Conservation (phyloP, 1,284 basidiomycete species). For the Boletus smithii region DNA sequence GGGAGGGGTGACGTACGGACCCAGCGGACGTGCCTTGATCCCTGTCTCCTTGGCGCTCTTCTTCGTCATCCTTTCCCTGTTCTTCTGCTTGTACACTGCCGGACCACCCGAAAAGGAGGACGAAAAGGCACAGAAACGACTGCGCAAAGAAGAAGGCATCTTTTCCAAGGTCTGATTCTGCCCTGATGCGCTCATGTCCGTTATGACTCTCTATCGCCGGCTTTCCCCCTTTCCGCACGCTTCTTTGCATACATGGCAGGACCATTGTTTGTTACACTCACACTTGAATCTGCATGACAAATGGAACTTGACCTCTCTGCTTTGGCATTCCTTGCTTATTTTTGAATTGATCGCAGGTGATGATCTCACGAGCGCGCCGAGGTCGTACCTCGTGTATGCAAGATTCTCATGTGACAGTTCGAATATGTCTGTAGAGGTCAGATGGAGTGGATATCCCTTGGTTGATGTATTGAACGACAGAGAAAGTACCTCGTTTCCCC, state of each 20-base stretch:
- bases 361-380: background rate
- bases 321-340: too few species aligned
- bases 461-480: background rate
- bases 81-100: conserved; percentile 25
- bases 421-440: too few species aligned
- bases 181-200: conserved; percentile 4
- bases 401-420: background rate
- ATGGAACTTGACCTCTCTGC: background rate
- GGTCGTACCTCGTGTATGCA: background rate
- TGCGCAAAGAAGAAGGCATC: background rate
- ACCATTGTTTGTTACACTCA: background rate
- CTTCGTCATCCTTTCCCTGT: conserved; percentile 18
- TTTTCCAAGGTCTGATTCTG: conserved; percentile 5
- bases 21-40: too few species aligned
- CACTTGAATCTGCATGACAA: background rate
- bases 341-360: conserved; percentile 7
- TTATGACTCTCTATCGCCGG: background rate
- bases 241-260: background rate
- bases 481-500: too few species aligned
- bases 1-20: too few species aligned
- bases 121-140: background rate
- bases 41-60: conserved; percentile 24
- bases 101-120: conserved; percentile 19
- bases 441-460: background rate
- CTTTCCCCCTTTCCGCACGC: background rate